A percentile compares a stretch with the other conserved stretches of the same genome.
These are phyloP conservation scores for Scedosporium dehoogii DNA, from an alignment of 2,329 filamentous ascomycete species.

Conservation along the genomic window DNA sequence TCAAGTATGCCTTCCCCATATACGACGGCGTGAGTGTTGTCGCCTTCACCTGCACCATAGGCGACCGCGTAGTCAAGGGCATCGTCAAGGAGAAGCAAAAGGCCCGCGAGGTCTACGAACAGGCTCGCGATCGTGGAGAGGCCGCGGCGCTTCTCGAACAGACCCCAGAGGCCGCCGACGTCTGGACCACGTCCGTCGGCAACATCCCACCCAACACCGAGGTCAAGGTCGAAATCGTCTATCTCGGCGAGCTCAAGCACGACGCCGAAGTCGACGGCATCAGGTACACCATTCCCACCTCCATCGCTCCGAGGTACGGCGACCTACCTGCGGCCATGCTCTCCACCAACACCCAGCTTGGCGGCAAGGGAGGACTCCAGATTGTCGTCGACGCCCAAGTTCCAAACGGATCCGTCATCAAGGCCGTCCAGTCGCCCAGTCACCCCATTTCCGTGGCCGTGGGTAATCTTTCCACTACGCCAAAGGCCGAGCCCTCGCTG, in stretches of 20 bases:
- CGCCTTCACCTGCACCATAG: constrained; percentile 55
- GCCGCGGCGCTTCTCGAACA: constrained; percentile 58
- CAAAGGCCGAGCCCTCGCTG: constrained; percentile 37
- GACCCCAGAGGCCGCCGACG: constrained; percentile 47
- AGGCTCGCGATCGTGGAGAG: constrained; percentile 47
- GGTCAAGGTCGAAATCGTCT: constrained; percentile 52
- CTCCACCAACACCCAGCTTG: constrained; percentile 3
- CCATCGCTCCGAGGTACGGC: constrained; percentile 59
- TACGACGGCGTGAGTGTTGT: constrained; percentile 65
- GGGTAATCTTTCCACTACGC: constrained; percentile 41
- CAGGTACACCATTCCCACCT: constrained; percentile 58
- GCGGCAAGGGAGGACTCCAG: constrained; percentile 6
- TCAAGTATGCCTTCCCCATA: constrained; percentile 60
- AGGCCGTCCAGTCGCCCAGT: constrained; percentile 54
- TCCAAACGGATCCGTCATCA: constrained; percentile 44
- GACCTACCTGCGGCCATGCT: constrained; percentile 26
- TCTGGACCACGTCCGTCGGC: constrained; percentile 58
- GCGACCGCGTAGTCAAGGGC: constrained; percentile 48
- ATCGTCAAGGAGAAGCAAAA: constrained; percentile 56
- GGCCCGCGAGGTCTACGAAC: constrained; percentile 49
- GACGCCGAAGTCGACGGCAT: constrained; percentile 58
- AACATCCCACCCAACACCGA: constrained; percentile 52
- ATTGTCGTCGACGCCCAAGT: constrained; percentile 31
- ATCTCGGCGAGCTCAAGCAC: constrained; percentile 62
- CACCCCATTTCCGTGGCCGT: constrained; percentile 58